Evolutionary conservation across 2,329 filamentous ascomycete genomes (phyloP), one percentile per base, ranked within the genome.

Genomic region (Pseudocercospora vitis): DNA sequence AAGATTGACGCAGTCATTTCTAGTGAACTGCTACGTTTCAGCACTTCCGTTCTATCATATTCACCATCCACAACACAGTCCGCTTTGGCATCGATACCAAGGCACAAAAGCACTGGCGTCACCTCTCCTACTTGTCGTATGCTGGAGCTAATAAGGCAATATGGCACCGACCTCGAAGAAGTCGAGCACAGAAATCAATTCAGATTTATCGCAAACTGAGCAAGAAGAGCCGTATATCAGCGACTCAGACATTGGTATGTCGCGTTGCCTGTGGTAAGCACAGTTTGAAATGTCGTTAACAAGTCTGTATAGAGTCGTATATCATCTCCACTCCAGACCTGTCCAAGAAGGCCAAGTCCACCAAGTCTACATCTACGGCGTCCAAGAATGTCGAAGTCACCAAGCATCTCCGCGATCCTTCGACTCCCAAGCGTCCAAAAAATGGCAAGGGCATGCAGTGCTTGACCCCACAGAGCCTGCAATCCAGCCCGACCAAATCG

Each of bases 311-410:
- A 49, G 51, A 49, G 6, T 8, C 8, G 24, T 53, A 53, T 26
- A 49, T 53, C 26, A 23, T 53, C 26, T 53, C 51, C 6, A 11
- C 31, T 21, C 51, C 51, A 18, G 18, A 49, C 14, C n/a, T 44
- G 26, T 31, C 26, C n/a, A 45, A 44, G 37, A 51, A 51, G 28
- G 23, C 16, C 21, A 39, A 49, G 46, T 14, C 37, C 2, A 21
- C 2, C 14, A 49, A 37, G 45, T n/a, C 23, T 16, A 16, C 5
- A 19, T n/a, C 28, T 16, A 39, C 35, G 18, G 21, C 35, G 3
- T 5, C 18, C 2, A 16, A 45, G 11, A 19, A 28, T 7, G 21
- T 45, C 24, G 31, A 48, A 19, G 45, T 31, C 14, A 48, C 45
- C 6, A 37, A 16, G 19, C 4, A 12, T 26, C 29, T 48, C 11